Percentiles rank a stretch among this genome's conserved stretches.
Conservation (phyloP, 2,329 filamentous ascomycete species). For the Hypoxylon rubiginosum region DNA sequence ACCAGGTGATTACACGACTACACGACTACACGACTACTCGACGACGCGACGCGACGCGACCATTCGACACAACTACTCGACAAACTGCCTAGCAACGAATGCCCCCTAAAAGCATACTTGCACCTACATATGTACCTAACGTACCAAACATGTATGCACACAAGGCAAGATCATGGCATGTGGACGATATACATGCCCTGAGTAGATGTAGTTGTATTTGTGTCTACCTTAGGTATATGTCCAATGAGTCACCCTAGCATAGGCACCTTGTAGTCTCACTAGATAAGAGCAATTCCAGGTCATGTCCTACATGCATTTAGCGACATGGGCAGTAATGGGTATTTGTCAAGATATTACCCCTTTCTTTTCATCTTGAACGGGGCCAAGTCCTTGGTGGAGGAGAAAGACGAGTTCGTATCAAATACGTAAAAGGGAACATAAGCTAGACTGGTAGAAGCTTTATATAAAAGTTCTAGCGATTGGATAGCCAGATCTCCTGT, state of each 20-base stretch:
- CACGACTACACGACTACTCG: too few relatives aligned
- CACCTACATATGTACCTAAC: too few relatives aligned
- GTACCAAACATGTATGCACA: too few relatives aligned
- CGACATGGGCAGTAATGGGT: background rate
- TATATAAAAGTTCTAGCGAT: background rate
- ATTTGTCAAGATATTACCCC: background rate
- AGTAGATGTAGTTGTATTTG: background rate
- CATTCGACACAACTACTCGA: too few relatives aligned
- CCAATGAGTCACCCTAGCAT: background rate
- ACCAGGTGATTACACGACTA: too few relatives aligned
- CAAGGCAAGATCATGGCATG: too few relatives aligned
- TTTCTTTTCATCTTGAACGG: background rate
- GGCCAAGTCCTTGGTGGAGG: background rate
- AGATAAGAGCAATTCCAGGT: background rate
- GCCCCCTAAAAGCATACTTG: too few relatives aligned
- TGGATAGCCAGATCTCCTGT: background rate
- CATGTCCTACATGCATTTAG: background rate
- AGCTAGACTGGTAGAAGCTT: background rate
- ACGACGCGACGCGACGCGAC: too few relatives aligned
- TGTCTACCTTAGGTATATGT: background rate
- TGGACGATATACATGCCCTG: too few relatives aligned
- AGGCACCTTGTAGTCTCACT: background rate
- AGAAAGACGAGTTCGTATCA: background rate
- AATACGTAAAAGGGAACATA: background rate
- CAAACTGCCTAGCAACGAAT: too few relatives aligned